Conservation (phyloP, 306 rosid species). For the Casuarina cunninghamiana region DNA sequence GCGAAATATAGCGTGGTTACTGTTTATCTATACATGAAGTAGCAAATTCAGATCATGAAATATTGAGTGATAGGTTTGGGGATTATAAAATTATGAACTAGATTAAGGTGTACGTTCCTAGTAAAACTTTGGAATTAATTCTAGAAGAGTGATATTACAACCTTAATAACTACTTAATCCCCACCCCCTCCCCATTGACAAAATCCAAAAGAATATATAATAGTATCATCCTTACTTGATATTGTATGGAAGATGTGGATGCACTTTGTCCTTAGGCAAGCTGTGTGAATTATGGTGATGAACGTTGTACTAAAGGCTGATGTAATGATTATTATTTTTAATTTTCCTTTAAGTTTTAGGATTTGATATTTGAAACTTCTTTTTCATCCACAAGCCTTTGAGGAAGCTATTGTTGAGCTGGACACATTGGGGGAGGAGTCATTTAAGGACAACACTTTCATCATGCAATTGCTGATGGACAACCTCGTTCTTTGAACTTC, state of each 20-base stretch:
- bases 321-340: not conserved
- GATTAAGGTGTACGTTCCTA: not conserved
- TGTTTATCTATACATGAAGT: not conserved
- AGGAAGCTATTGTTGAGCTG: slow-evolving; percentile 85
- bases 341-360: not conserved
- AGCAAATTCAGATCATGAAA: not conserved
- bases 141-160: no score
- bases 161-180: no score
- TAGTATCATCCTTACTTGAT: no score
- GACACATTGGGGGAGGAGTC: slow-evolving; percentile 86
- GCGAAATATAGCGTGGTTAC: no score
- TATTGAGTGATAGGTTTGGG: not conserved
- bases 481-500: slow-evolving; percentile 88
- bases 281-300: not conserved
- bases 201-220: no score
- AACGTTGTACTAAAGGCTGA: not conserved
- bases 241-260: not conserved
- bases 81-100: not conserved
- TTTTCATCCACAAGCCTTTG: slow-evolving; percentile 54
- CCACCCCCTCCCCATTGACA: no score
- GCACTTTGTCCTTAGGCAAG: not conserved
- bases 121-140: no score
- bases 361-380: slow-evolving; percentile 11
- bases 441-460: slow-evolving; percentile 82
- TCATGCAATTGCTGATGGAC: slow-evolving; percentile 82